phyloP scores from a whole-genome alignment of 305 asterid species.

The Plantago coronopus region DNA sequence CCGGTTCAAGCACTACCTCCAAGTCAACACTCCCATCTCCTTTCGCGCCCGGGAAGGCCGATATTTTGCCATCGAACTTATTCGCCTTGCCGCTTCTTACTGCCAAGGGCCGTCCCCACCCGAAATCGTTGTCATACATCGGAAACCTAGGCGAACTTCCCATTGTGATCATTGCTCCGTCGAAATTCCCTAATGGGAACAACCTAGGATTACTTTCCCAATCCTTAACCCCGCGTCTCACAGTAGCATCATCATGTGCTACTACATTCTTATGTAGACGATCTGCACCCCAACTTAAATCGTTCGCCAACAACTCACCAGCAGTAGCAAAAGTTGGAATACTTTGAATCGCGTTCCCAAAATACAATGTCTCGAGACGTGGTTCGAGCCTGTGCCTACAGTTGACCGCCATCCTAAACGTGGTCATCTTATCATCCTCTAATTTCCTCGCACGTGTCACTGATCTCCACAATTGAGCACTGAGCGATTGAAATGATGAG shows the following conservation, averaged over 20 bases:
- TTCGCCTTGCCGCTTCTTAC: slow-evolving; percentile 87
- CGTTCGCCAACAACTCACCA: slow-evolving; percentile 49
- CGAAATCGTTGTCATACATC: slow-evolving; percentile 85
- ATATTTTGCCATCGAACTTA: slow-evolving; percentile 91
- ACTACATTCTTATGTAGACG: slow-evolving; percentile 63
- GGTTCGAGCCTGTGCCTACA: slow-evolving; percentile 80
- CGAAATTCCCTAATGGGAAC: slow-evolving; percentile 84
- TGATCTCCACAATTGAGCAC: slow-evolving; percentile 77
- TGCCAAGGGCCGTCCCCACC: slow-evolving; percentile 85
- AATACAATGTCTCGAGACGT: slow-evolving; percentile 58
- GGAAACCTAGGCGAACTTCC: slow-evolving; percentile 96
- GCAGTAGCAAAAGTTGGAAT: slow-evolving; percentile 62
- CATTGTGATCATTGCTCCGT: slow-evolving; percentile 94
- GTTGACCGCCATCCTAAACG: slow-evolving; percentile 91
- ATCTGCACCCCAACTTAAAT: slow-evolving; percentile 53
- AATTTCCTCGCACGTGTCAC: slow-evolving; percentile 80
- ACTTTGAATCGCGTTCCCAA: slow-evolving; percentile 84
- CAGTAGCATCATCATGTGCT: slow-evolving; percentile 59
- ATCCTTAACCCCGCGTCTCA: slow-evolving; percentile 63
- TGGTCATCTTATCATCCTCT: slow-evolving; percentile 45
- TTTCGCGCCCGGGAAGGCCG: slow-evolving; percentile 74
- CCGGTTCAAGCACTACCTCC: slow-evolving; percentile 78
- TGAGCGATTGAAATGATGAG: slow-evolving; percentile 78
- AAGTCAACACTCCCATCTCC: slow-evolving; percentile 81
- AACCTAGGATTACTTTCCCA: slow-evolving; percentile 74